phyloP scores from a whole-genome alignment of 345 rosid genomes.

The Abelmoschus esculentus region DNA sequence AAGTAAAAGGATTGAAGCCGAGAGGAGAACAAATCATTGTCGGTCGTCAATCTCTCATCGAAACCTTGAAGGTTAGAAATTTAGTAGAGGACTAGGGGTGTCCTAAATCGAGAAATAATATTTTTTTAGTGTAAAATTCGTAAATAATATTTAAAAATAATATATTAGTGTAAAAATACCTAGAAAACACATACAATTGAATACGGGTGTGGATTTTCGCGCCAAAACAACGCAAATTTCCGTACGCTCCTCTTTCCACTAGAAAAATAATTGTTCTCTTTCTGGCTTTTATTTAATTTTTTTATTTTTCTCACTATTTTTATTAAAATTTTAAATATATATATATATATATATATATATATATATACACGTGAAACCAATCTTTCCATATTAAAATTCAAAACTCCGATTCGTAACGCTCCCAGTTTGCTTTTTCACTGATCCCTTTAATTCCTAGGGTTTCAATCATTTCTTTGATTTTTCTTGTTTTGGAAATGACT shows the following conservation, averaged over 20 bases:
- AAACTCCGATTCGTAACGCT: conserved; percentile 6
- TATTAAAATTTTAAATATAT: too few species aligned
- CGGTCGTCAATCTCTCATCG: too few species aligned
- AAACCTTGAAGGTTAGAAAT: too few species aligned
- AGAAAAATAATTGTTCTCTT: not conserved
- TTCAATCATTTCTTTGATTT: not conserved
- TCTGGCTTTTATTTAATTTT: not conserved
- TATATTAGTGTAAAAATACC: not conserved
- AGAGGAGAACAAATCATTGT: too few species aligned
- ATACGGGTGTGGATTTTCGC: not conserved
- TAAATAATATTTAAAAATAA: too few species aligned
- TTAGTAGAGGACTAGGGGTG: too few species aligned
- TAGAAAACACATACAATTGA: not conserved
- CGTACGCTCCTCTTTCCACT: not conserved
- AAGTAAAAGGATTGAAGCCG: too few species aligned
- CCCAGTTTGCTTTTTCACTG: not conserved
- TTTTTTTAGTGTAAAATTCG: too few species aligned
- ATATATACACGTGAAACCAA: not conserved
- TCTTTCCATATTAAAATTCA: not conserved
- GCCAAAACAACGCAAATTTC: not conserved
- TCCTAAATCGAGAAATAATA: too few species aligned
- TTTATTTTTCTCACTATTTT: too few species aligned
- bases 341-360: too few species aligned
- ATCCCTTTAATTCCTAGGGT: not conserved
- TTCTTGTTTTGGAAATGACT: not conserved